phyloP scores from a whole-genome alignment of 257 asterid species.

The Lavandula angustifolia region DNA sequence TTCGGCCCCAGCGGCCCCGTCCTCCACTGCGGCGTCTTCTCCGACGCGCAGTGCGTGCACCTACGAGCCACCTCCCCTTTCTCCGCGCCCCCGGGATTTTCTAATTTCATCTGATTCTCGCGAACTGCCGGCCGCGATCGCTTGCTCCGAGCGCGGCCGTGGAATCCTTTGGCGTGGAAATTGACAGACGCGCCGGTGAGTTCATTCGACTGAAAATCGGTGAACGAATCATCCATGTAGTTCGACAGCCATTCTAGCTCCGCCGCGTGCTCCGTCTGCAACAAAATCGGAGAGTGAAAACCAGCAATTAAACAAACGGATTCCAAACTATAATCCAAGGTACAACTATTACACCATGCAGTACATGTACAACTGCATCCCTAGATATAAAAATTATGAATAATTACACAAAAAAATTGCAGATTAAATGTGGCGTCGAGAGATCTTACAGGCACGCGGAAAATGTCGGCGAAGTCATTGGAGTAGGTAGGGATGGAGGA shows the following conservation, averaged over 20 bases:
- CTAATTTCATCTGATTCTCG: constrained; percentile 19
- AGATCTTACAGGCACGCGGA: constrained; percentile 53
- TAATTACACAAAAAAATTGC: neutral
- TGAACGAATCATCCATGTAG: constrained; percentile 66
- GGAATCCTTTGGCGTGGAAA: constrained; percentile 30
- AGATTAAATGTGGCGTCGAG: neutral
- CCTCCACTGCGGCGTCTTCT: constrained; percentile 90
- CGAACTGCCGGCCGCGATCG: constrained; percentile 44
- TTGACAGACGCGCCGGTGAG: constrained; percentile 36
- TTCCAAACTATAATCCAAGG: constrained; percentile 12
- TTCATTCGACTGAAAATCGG: constrained; percentile 47
- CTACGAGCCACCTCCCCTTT: constrained; percentile 43
- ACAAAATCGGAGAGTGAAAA: neutral
- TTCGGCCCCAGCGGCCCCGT: constrained; percentile 83
- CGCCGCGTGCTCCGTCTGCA: constrained; percentile 60
- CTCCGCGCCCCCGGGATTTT: constrained; percentile 26
- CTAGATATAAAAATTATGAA: neutral
- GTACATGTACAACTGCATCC: constrained; percentile 9
- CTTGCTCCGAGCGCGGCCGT: constrained; percentile 47
- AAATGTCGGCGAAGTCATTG: constrained; percentile 47
- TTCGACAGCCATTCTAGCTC: constrained; percentile 81
- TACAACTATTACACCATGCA: constrained; percentile 15
- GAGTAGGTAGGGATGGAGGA: constrained; percentile 35
- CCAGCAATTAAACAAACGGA: neutral
- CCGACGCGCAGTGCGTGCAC: constrained; percentile 81